Base-by-base conservation (phyloP, 257 asterid species). In the Nicotiana paniculata region DNA sequence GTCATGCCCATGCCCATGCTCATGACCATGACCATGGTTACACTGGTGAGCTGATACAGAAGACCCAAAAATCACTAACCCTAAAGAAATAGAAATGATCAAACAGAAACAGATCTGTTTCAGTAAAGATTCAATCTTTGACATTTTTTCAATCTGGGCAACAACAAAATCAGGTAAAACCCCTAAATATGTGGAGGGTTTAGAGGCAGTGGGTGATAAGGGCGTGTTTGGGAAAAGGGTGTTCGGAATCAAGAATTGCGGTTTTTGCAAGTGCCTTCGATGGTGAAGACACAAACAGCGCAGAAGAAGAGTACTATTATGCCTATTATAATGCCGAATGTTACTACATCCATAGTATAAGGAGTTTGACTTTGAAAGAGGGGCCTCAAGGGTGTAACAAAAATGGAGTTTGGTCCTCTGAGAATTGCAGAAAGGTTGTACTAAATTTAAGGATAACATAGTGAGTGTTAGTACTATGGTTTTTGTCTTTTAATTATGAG, bases 301-400 rank as follows among this genome's bases (percentile, higher is more conserved):
- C 94, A 88, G 74, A 96, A 86, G 83, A 96, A 96, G 59, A 96
- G 96, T 81, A 94, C 26, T 57, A 93, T 94, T 43, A 96, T 88
- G 65, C 97, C 98, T 66, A 94, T 92, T 83, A 96, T 94, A n/a
- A 96, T 85, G 53, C 98, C 99, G 79, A 96, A 96, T 59, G 95
- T 89, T 62, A 94, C 80, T 10, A 90, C 92, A 85, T 96, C 99
- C 98, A 96, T 96, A 61, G 67, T 24, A 61, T 9, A 61, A 61
- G 26, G 28, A 7, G 58, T 58, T 58, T 43, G 13, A 53, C 58
- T 53, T 53, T 43, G 24, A 15, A 4, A 5, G 15, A 6, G 24
- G 62, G 62, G 62, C 28, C 7, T 48, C 15, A 48, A 74, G 35
- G 15, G 79, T 48, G 43, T 48, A 13, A 46, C 39, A 74, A n/a